Base-by-base conservation (phyloP, 1,284 basidiomycete genomes). In the Athelia psychrophila region DNA sequence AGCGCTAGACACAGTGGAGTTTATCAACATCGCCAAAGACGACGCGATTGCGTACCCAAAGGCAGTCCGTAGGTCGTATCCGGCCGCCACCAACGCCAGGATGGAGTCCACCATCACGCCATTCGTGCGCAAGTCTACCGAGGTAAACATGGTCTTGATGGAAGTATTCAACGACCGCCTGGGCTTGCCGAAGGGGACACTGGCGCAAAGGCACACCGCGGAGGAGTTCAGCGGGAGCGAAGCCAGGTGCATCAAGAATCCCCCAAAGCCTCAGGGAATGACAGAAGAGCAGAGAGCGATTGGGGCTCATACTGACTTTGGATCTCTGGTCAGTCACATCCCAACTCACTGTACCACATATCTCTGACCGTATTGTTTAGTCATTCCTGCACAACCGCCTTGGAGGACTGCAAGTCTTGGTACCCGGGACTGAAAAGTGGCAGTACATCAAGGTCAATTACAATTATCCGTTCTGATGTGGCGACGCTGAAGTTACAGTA, bases 401-500 rank as follows among this genome's bases (percentile, higher is more conserved):
- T 0, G 87, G 87, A 2, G 88, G 88, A 0, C 68, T 91, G 5
- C 88, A 90, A 58, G 85, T 89, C 1, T 72, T 88, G 38, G 76
- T 78, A 1, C 85, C 85, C 0, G 81, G 81, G 2, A 69, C 76
- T 10, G 74, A 80, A n/a, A 65, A 75, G 20, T 90, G 87, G 87
- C 80, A 81, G 58, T 89, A 87, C 55, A 73, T 88, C 53, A 78
- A 78, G 71, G 84, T 83, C n/a, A 49, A 30, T 30, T 6, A 13
- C 27, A 5, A 30, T 13, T 30, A 10, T 58, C 45, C 13, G n/a
- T n/a, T 49, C 30, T 35, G 24, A 3, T 16, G 3, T n/a, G 13
- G 18, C 15, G 38, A 32, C 25, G 10, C 22, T 24, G 44, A 25
- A 40, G 52, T 25, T 25, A 33, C 44, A 30, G 15, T 27, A 22